These are phyloP conservation scores for Syzygium syzygioides DNA, from an alignment of 441 rosid species.

Conservation along the genomic window DNA sequence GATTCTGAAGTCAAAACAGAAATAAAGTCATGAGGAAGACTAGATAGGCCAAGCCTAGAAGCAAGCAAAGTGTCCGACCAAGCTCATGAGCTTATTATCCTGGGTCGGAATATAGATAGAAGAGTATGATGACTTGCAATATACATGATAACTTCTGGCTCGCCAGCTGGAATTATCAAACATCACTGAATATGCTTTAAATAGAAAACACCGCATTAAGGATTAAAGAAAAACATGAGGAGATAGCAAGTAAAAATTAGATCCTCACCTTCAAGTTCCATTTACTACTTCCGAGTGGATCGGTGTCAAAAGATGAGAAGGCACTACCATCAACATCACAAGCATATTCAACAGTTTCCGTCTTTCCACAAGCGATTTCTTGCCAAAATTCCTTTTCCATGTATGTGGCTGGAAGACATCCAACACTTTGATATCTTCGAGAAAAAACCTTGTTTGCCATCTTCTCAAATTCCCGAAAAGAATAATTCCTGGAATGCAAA, in stretches of 20 bases:
- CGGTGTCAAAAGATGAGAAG: slow-evolving; percentile 81
- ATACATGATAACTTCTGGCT: background rate
- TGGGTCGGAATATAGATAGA: background rate
- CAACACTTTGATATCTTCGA: slow-evolving; percentile 92
- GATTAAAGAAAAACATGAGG: background rate
- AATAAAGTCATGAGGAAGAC: background rate
- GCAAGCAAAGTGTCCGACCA: background rate
- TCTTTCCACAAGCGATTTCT: slow-evolving; percentile 94
- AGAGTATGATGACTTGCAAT: background rate
- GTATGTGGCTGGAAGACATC: slow-evolving; percentile 83
- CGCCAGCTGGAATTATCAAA: background rate
- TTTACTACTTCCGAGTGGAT: slow-evolving; percentile 94
- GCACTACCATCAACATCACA: slow-evolving; percentile 99
- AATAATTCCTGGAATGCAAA: slow-evolving; percentile 78
- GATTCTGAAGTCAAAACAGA: slow-evolving; percentile 5
- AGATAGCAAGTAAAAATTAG: slow-evolving; percentile 10
- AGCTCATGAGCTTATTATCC: no score
- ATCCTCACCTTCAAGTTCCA: slow-evolving; percentile 94
- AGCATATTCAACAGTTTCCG: slow-evolving; percentile 97
- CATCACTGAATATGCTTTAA: slow-evolving; percentile 33
- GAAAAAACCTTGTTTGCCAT: slow-evolving; percentile 96
- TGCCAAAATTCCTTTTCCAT: slow-evolving; percentile 99
- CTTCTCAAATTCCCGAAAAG: slow-evolving; percentile 96
- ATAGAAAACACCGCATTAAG: background rate
- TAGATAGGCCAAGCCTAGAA: background rate